Base-by-base conservation (phyloP, 208 protist genomes). In the Trypanosomatidae sp. region DNA sequence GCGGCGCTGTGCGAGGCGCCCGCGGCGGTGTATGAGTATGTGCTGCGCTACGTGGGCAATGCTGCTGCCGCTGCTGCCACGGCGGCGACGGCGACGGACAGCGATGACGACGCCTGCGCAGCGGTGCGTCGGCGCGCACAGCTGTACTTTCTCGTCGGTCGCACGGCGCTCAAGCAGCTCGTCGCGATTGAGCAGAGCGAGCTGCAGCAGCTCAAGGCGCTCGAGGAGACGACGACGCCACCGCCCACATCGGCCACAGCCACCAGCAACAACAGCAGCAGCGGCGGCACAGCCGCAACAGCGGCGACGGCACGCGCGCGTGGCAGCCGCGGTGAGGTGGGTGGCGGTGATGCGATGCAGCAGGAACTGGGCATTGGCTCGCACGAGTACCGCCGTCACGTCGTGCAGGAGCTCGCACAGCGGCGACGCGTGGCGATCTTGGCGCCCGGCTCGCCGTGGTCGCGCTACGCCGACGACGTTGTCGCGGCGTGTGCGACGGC, bases 301-400 rank as follows among this genome's bases (percentile, higher is more conserved):
- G n/a, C n/a, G n/a, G n/a, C n/a, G n/a, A n/a, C n/a, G n/a, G n/a
- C n/a, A n/a, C n/a, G n/a, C n/a, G n/a, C n/a, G n/a, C n/a, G n/a
- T n/a, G n/a, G n/a, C n/a, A n/a, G n/a, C n/a, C n/a, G n/a, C n/a
- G n/a, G n/a, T n/a, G n/a, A n/a, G n/a, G n/a, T n/a, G n/a, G n/a
- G n/a, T n/a, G n/a, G n/a, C n/a, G n/a, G 60, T 3, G 85, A 93
- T 60, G 62, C 58, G 28, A 93, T 93, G 80, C 77, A 88, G 35
- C 86, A 85, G 53, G 77, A 93, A 38, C 52, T 93, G 33, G 85
- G 85, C 24, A 43, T 93, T 6, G 80, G 80, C 20, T 87, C 78
- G 41, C 63, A 73, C 24, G 80, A 90, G 43, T 78, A 68, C 48
- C 59, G 63, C 43, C 66, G 85, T n/a, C 80, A 90, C 59, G 68